Evolutionary conservation across 306 rosid genomes (phyloP).

Genomic region (Prunus mume): DNA sequence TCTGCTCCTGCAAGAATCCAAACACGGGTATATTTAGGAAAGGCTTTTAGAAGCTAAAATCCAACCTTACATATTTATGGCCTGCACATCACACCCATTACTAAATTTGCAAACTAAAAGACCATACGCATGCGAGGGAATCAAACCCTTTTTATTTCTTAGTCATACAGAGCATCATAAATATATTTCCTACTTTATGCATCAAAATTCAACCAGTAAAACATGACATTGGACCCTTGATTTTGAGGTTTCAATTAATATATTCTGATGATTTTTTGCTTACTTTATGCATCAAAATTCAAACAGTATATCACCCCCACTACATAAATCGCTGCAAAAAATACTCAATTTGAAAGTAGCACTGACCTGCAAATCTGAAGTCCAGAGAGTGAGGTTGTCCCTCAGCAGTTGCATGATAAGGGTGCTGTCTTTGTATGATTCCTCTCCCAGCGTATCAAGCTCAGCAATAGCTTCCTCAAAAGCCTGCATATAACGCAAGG

Average conservation of each 20-base stretch:
- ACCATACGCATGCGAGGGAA: neutral
- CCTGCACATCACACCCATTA: too few relatives aligned
- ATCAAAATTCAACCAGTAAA: neutral
- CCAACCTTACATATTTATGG: neutral
- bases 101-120: neutral
- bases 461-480: conserved; percentile 48
- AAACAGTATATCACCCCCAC: too few relatives aligned
- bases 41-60: neutral
- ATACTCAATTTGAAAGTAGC: neutral
- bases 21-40: neutral
- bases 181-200: neutral
- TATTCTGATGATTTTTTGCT: neutral
- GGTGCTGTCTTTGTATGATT: conserved; percentile 48
- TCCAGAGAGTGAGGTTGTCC: conserved; percentile 51
- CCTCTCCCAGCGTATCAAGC: conserved; percentile 44
- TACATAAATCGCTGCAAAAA: neutral
- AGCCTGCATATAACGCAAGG: conserved; percentile 13
- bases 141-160: neutral
- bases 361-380: conserved; percentile 46
- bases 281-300: too few relatives aligned
- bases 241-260: neutral
- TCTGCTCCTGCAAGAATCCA: conserved; percentile 41
- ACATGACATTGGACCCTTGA: neutral
- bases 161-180: neutral
- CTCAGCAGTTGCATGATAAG: conserved; percentile 43